Percentiles rank a stretch among this genome's conserved stretches.
Evolutionary conservation across 2,329 filamentous ascomycete genomes (phyloP).

Genomic region (Paecilomyces niveus): DNA sequence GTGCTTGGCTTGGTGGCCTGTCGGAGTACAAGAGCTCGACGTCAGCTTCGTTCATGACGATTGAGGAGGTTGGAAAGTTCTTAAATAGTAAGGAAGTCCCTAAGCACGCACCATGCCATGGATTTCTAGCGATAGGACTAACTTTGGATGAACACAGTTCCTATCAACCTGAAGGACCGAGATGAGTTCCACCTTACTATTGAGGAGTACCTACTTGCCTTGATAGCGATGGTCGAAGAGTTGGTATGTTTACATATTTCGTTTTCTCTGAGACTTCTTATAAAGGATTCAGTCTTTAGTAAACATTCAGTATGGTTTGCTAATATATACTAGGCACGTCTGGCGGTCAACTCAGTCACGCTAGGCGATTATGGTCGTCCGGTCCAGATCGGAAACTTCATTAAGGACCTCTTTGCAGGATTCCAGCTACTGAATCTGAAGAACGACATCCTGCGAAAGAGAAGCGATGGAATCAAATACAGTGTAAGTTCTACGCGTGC

Average conservation of each 20-base stretch:
- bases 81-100: constrained; percentile 56
- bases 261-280: background rate
- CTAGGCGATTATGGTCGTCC: constrained; percentile 81
- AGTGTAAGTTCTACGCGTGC: constrained; percentile 41
- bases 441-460: constrained; percentile 82
- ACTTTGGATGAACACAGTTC: constrained; percentile 50
- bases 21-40: constrained; percentile 46
- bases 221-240: constrained; percentile 85
- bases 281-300: background rate
- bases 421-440: constrained; percentile 98
- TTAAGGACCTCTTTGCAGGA: constrained; percentile 91
- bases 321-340: constrained; percentile 50
- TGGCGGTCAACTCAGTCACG: constrained; percentile 92
- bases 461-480: constrained; percentile 93
- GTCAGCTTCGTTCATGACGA: constrained; percentile 67
- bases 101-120: background rate
- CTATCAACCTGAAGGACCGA: constrained; percentile 80
- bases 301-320: background rate
- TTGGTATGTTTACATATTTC: constrained; percentile 45
- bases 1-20: constrained; percentile 75
- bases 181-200: constrained; percentile 94
- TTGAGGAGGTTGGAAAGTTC: constrained; percentile 77
- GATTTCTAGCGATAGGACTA: background rate
- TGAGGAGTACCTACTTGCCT: constrained; percentile 88
- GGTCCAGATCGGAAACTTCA: constrained; percentile 79